Evolutionary conservation across 352 stramenopile species (phyloP).

Genomic region (Globisporangium camurandrum): DNA sequence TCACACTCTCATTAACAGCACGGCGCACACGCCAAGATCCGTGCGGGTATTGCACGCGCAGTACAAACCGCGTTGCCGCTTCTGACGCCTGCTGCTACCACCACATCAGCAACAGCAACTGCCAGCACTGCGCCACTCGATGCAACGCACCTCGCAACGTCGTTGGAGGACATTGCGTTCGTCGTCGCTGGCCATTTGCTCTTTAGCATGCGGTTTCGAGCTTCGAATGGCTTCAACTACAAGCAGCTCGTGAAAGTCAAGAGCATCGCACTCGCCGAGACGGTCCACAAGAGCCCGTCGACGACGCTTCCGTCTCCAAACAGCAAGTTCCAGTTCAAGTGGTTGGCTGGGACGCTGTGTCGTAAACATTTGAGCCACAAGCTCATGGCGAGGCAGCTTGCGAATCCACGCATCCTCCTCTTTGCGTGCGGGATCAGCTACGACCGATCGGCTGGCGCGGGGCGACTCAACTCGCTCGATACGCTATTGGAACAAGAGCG

Average conservation of each 20-base stretch:
- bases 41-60: conserved; percentile 36
- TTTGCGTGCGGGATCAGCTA: conserved; percentile 96
- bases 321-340: conserved; percentile 92
- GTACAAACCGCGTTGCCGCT: conserved; percentile 24
- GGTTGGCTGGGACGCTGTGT: conserved; percentile 94
- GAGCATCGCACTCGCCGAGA: conserved; percentile 59
- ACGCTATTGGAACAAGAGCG: conserved; percentile 95
- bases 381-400: conserved; percentile 89
- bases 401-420: conserved; percentile 96
- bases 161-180: conserved; percentile 71
- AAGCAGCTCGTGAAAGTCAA: conserved; percentile 74
- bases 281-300: conserved; percentile 42
- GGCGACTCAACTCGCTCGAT: conserved; percentile 91
- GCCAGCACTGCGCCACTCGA: conserved; percentile 19
- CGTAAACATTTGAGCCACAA: conserved; percentile 96
- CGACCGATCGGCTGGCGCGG: conserved; percentile 78
- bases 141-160: conserved; percentile 29
- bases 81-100: too few relatives aligned
- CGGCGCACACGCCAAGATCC: conserved; percentile 53
- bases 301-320: too few relatives aligned
- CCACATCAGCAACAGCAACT: too few relatives aligned
- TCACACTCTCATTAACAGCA: conserved; percentile 26
- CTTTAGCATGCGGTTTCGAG: conserved; percentile 78
- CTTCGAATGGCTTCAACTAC: conserved; percentile 74
- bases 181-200: conserved; percentile 66